Evolutionary conservation across 139 green algal genomes (phyloP).

Genomic region (Medakamo hakoo): DNA sequence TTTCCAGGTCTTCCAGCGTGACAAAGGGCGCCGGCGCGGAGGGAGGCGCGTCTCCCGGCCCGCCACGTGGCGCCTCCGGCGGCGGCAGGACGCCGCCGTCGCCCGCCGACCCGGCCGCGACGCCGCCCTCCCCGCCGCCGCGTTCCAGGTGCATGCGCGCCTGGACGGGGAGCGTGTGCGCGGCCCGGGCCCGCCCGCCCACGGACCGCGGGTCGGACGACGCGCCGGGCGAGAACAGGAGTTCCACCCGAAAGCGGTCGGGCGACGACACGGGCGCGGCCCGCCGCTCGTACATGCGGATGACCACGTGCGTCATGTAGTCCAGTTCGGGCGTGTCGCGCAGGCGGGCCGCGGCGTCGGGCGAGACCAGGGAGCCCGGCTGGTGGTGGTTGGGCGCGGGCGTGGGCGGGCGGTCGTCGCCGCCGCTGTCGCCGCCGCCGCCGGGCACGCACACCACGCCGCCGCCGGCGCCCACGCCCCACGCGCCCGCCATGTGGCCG

Average conservation of each 20-base stretch:
- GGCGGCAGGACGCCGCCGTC: no score
- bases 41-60: no score
- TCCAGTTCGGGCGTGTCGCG: constrained; percentile 64
- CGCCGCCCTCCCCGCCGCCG: not conserved
- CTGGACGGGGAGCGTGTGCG: constrained; percentile 1
- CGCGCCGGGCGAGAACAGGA: constrained; percentile 37
- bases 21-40: no score
- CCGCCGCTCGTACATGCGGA: constrained; percentile 84
- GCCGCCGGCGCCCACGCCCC: not conserved
- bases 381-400: not conserved
- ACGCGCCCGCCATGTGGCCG: constrained; percentile 30
- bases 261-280: constrained; percentile 7
- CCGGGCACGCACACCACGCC: not conserved
- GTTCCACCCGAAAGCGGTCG: constrained; percentile 48
- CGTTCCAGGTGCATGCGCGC: constrained; percentile 1
- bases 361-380: constrained; percentile 10
- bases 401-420: constrained; percentile 15
- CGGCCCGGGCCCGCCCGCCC: not conserved
- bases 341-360: constrained; percentile 28
- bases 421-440: constrained; percentile 1
- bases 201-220: constrained; percentile 33
- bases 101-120: no score
- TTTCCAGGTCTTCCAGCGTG: no score
- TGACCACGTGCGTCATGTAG: constrained; percentile 93
- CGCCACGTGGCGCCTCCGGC: no score